Evolutionary conservation across 148 eudicot species (phyloP), one percentile per base, ranked within the genome.

Genomic region (Chenopodium quinoa): DNA sequence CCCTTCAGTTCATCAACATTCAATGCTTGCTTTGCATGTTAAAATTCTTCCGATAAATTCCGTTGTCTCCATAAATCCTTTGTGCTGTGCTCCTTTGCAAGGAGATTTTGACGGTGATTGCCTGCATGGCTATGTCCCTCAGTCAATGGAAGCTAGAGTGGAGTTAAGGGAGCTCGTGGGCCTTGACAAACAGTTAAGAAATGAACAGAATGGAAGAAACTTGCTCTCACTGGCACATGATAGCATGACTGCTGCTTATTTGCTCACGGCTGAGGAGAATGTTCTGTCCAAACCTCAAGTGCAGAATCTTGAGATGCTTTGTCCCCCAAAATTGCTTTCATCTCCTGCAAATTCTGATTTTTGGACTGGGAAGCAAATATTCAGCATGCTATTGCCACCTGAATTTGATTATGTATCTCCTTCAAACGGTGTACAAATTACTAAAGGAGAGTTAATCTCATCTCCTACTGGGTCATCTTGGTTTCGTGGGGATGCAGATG

Each of bases 61-160:
- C n/a, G 98, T 96, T 78, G 88, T 93, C 25, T 87, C 97, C 0
- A 88, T 96, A 56, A 96, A 96, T 75, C 99, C 99, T 3, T 84
- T 96, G 20, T 84, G 91, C 6, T 96, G 99, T 86, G 86, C 93
- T 66, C 99, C 99, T 31, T 88, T 96, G 32, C 90, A 90, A 29
- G 99, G 98, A 22, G 99, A 96, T 83, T 96, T 96, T 72, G 99
- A 96, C 65, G 99, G 99, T 50, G 99, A 96, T 79, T 92, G 98
- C 83, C 89, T 93, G 76, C 99, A 96, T 74, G 99, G 98, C 7
- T 96, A 87, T 73, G 88, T 96, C 72, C 96, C 99, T 67, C 98
- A 96, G 75, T 92, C 98, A 8, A 80, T 92, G n/a, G 90, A 89
- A 22, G 78, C 92, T 14, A 82, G 97, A 77, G 87, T 90, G 31